These are phyloP conservation scores for Porodaedalea pini DNA, from an alignment of 1,284 basidiomycete species.

Conservation along the genomic window DNA sequence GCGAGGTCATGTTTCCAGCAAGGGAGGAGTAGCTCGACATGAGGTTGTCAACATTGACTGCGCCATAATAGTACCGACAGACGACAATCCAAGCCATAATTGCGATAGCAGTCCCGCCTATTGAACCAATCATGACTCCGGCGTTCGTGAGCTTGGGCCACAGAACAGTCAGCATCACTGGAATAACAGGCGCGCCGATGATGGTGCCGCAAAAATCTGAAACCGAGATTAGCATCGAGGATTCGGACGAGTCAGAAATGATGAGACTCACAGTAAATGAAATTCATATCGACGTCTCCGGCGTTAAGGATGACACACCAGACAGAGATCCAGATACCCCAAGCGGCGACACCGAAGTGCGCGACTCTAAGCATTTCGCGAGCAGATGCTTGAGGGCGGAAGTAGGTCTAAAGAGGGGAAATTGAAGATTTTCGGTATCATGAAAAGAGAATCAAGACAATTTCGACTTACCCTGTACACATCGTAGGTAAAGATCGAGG, in stretches of 20 bases:
- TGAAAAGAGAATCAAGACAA: too few species aligned
- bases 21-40: slow-evolving; percentile 47
- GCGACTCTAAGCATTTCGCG: slow-evolving; percentile 56
- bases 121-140: slow-evolving; percentile 41
- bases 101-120: slow-evolving; percentile 41
- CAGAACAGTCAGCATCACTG: slow-evolving; percentile 38
- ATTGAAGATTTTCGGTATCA: neutral
- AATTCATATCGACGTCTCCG: slow-evolving; percentile 20
- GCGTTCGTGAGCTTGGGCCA: slow-evolving; percentile 44
- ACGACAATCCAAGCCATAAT: slow-evolving; percentile 52
- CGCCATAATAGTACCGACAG: slow-evolving; percentile 47
- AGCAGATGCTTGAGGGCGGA: slow-evolving; percentile 58
- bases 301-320: slow-evolving; percentile 20
- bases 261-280: slow-evolving; percentile 15
- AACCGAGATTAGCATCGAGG: neutral
- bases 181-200: slow-evolving; percentile 17
- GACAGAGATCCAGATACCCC: slow-evolving; percentile 53
- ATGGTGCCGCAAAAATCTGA: slow-evolving; percentile 17
- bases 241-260: neutral
- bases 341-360: slow-evolving; percentile 55
- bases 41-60: slow-evolving; percentile 41
- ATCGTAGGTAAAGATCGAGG: slow-evolving; percentile 26
- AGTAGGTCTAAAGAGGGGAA: slow-evolving; percentile 57
- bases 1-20: slow-evolving; percentile 42
- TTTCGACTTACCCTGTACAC: slow-evolving; percentile 12